phyloP scores from a whole-genome alignment of 1,284 basidiomycete species.

The Cystobasidium sp. region DNA sequence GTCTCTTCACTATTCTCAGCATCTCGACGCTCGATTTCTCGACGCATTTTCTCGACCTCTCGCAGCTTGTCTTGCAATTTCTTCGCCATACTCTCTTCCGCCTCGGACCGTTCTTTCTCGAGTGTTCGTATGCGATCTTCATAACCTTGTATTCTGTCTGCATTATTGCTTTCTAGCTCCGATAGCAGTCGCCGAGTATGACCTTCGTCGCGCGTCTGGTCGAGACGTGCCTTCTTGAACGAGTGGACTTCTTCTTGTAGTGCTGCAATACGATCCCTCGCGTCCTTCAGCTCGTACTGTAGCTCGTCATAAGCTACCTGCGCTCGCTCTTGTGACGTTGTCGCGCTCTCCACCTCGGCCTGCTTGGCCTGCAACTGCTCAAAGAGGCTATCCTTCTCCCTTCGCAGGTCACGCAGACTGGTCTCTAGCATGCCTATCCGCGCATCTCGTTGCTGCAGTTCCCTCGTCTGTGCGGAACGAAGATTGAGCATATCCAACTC shows the following conservation, averaged over 20 bases:
- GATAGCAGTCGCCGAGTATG: constrained; percentile 78
- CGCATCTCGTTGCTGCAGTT: constrained; percentile 63
- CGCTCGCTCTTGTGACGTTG: constrained; percentile 8
- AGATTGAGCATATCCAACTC: constrained; percentile 74
- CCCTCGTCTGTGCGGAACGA: constrained; percentile 74
- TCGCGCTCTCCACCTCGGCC: constrained; percentile 79
- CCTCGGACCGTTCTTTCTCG: constrained; percentile 75
- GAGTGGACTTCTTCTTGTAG: constrained; percentile 55
- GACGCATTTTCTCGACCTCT: constrained; percentile 75
- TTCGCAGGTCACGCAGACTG: constrained; percentile 68
- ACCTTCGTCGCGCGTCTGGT: constrained; percentile 47
- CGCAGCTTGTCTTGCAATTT: constrained; percentile 74
- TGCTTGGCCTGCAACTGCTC: constrained; percentile 81
- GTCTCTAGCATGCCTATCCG: constrained; percentile 73
- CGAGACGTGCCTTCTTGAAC: constrained; percentile 44
- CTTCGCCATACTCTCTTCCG: constrained; percentile 72
- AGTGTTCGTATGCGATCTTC: constrained; percentile 61
- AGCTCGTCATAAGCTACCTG: constrained; percentile 65
- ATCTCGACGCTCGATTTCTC: constrained; percentile 63
- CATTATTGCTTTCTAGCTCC: constrained; percentile 74
- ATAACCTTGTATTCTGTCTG: constrained; percentile 73
- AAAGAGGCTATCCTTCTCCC: constrained; percentile 77
- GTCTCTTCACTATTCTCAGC: constrained; percentile 62
- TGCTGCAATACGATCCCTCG: constrained; percentile 59
- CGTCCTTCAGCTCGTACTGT: constrained; percentile 80